Evolutionary conservation across 1,284 basidiomycete genomes (phyloP).

Genomic region (Microbotryum intermedium): DNA sequence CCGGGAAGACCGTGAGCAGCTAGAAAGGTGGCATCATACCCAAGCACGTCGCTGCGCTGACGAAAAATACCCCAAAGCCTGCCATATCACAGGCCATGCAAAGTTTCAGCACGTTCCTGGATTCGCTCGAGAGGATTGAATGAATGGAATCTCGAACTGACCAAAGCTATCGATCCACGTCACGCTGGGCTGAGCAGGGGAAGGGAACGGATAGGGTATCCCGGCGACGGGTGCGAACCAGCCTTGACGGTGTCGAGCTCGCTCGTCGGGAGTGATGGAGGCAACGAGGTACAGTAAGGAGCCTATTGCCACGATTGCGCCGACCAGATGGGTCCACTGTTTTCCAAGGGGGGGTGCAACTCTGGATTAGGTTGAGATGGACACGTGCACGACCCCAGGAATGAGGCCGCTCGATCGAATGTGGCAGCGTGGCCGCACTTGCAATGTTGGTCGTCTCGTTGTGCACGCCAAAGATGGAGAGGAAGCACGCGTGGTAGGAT

Average conservation of each 20-base stretch:
- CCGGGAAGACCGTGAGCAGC: neutral
- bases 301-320: conserved; percentile 7
- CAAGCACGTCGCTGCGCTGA: conserved; percentile 27
- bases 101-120: too few species aligned
- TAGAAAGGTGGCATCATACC: conserved; percentile 1
- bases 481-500: neutral
- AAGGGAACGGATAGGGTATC: conserved; percentile 15
- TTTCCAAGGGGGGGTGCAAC: neutral
- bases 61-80: conserved; percentile 27
- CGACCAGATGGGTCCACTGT: conserved; percentile 27
- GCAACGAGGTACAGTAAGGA: conserved; percentile 7
- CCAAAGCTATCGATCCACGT: conserved; percentile 4
- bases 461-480: conserved; percentile 9
- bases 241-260: conserved; percentile 1
- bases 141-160: too few species aligned
- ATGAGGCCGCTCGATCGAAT: too few species aligned
- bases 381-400: too few species aligned
- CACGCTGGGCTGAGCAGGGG: conserved; percentile 16
- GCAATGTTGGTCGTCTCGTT: conserved; percentile 33
- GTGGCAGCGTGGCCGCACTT: neutral
- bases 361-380: neutral
- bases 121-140: too few species aligned
- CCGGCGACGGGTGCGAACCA: conserved; percentile 13
- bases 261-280: neutral
- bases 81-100: neutral